Evolutionary conservation across 164 flowering plant genomes (phyloP).

Genomic region (Chloranthus sessilifolius): DNA sequence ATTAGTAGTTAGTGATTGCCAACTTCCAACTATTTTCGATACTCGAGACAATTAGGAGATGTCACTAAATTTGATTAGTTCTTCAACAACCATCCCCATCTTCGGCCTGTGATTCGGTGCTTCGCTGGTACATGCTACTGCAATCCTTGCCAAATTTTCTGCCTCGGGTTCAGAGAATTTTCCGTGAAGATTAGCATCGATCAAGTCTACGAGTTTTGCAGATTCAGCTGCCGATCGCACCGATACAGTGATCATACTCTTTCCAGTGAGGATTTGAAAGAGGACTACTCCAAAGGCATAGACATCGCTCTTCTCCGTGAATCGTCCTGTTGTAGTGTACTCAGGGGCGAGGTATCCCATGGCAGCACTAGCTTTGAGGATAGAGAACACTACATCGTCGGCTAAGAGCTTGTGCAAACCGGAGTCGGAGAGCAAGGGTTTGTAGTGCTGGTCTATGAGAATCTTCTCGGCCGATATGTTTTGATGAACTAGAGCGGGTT

Average conservation of each 20-base stretch:
- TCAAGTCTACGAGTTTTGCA: slow-evolving; percentile 46
- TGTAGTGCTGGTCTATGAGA: slow-evolving; percentile 55
- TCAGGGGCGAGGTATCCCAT: slow-evolving; percentile 98
- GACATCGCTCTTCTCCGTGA: slow-evolving; percentile 83
- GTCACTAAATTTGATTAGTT: slow-evolving; percentile 24
- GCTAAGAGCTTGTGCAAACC: slow-evolving; percentile 82
- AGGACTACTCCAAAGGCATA: slow-evolving; percentile 86
- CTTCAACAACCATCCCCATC: slow-evolving; percentile 55
- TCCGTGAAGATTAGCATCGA: slow-evolving; percentile 65
- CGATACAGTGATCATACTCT: slow-evolving; percentile 30
- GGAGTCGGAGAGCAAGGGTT: slow-evolving; percentile 67
- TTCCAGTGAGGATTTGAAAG: slow-evolving; percentile 75
- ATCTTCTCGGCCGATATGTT: slow-evolving; percentile 88
- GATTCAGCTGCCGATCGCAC: slow-evolving; percentile 48
- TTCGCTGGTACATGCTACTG: slow-evolving; percentile 68
- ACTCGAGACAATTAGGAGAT: neutral
- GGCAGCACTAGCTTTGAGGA: slow-evolving; percentile 88
- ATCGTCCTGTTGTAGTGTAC: slow-evolving; percentile 78
- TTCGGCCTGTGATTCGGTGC: slow-evolving; percentile 57
- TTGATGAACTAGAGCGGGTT: slow-evolving; percentile 66
- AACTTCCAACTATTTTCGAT: neutral
- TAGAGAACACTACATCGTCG: slow-evolving; percentile 82
- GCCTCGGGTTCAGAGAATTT: slow-evolving; percentile 69
- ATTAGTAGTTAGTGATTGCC: slow-evolving; percentile 3
- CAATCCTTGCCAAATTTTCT: slow-evolving; percentile 44